Percentiles rank a stretch among this genome's conserved stretches.
phyloP scores from a whole-genome alignment of 2,329 filamentous ascomycete genomes.

The Fusarium albosuccineum region DNA sequence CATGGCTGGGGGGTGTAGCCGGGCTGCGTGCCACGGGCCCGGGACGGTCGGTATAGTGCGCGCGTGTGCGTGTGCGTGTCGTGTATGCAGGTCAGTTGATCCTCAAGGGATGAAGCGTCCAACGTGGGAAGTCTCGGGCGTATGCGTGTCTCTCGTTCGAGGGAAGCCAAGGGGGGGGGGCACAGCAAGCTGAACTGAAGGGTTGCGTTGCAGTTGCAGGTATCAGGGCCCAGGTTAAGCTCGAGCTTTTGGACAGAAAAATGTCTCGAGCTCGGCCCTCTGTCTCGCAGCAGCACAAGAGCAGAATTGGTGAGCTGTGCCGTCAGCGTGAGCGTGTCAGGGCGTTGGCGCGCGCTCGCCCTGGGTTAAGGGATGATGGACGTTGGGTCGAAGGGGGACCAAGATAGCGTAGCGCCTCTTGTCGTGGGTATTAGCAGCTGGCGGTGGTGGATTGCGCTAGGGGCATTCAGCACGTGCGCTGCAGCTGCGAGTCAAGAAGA shows the following conservation, averaged over 20 bases:
- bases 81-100: constrained; percentile 26
- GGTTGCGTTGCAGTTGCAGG: constrained; percentile 1
- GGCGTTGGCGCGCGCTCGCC: constrained; percentile 10
- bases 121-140: constrained; percentile 1
- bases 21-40: constrained; percentile 28
- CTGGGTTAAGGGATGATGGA: constrained; percentile 11
- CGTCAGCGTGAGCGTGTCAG: constrained; percentile 4
- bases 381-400: constrained; percentile 1
- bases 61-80: no score
- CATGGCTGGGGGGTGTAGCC: constrained; percentile 42
- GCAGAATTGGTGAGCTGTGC: not conserved
- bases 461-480: constrained; percentile 6
- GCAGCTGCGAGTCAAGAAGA: not conserved
- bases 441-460: not conserved
- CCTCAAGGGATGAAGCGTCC: constrained; percentile 24
- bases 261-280: constrained; percentile 1
- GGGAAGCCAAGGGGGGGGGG: not conserved
- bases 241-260: not conserved
- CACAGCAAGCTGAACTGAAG: not conserved
- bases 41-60: constrained; percentile 9
- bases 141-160: not conserved
- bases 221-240: not conserved
- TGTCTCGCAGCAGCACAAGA: not conserved
- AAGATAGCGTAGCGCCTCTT: not conserved
- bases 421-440: constrained; percentile 5